Evolutionary conservation across 2,329 filamentous ascomycete species (phyloP).

Genomic region (Apiospora malaysiana): DNA sequence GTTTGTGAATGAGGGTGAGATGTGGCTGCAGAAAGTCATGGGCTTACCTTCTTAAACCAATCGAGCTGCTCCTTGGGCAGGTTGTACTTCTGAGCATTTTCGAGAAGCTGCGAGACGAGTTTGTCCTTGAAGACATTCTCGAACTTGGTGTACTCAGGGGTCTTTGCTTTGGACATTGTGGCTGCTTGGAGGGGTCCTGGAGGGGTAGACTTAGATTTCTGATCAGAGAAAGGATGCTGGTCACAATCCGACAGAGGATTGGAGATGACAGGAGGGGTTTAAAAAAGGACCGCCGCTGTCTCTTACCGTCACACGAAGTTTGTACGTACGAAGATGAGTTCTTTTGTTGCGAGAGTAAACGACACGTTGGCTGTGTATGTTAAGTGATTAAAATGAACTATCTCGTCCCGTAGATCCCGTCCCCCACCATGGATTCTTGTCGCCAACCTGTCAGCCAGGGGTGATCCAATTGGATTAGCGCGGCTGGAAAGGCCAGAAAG

Average conservation of each 20-base stretch:
- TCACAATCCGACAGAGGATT: background rate
- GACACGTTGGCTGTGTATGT: background rate
- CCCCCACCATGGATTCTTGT: background rate
- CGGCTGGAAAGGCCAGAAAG: background rate
- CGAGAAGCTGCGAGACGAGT: constrained; percentile 81
- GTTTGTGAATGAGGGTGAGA: constrained; percentile 5
- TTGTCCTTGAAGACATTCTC: constrained; percentile 82
- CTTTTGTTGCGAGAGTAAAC: background rate
- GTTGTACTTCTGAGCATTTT: constrained; percentile 81
- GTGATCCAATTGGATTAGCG: background rate
- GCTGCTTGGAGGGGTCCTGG: background rate
- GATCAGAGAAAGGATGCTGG: background rate
- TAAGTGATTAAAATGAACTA: background rate
- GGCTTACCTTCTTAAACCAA: constrained; percentile 80
- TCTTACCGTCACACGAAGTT: background rate
- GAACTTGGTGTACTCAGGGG: constrained; percentile 83
- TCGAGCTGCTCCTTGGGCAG: constrained; percentile 79
- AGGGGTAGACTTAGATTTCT: background rate
- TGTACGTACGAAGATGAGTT: background rate
- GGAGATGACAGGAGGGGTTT: background rate
- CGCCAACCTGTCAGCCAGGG: background rate
- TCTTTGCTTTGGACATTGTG: constrained; percentile 62
- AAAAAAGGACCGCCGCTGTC: background rate
- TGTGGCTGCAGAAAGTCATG: background rate
- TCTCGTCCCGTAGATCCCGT: background rate